These are phyloP conservation scores for Solanum sejunctum DNA, from an alignment of 257 asterid genomes.

Conservation along the genomic window DNA sequence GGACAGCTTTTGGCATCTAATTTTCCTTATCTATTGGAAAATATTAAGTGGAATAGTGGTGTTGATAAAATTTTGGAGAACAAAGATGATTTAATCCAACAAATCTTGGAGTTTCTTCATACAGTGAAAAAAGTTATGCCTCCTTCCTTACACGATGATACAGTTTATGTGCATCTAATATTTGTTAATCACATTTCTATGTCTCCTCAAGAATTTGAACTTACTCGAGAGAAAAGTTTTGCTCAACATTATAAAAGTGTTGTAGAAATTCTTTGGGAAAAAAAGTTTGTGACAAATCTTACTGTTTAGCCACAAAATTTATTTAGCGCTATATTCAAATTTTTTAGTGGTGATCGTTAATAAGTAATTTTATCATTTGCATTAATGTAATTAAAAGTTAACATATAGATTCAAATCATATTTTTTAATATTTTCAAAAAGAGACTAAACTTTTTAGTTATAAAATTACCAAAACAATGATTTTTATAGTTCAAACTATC, in stretches of 20 bases:
- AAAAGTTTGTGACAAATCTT: neutral
- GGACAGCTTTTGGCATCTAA: neutral
- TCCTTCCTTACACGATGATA: neutral
- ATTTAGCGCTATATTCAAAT: too few species aligned
- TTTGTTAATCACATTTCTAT: neutral
- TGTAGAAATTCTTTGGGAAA: neutral
- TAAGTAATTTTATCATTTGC: too few species aligned
- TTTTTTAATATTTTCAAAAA: too few species aligned
- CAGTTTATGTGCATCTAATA: neutral
- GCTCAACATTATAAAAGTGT: neutral
- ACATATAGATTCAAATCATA: too few species aligned
- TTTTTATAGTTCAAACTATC: too few species aligned
- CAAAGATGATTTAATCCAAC: neutral
- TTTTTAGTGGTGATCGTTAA: too few species aligned
- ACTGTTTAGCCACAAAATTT: too few species aligned
- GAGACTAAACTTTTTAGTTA: too few species aligned
- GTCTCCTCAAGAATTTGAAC: neutral
- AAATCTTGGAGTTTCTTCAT: neutral
- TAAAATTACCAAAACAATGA: too few species aligned
- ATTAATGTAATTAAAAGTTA: too few species aligned
- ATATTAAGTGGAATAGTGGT: neutral
- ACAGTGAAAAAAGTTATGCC: neutral
- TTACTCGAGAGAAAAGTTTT: neutral
- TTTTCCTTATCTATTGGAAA: neutral
- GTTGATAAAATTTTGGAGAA: neutral